Evolutionary conservation across 2,329 filamentous ascomycete species (phyloP).

Genomic region (Alternaria arbusti): DNA sequence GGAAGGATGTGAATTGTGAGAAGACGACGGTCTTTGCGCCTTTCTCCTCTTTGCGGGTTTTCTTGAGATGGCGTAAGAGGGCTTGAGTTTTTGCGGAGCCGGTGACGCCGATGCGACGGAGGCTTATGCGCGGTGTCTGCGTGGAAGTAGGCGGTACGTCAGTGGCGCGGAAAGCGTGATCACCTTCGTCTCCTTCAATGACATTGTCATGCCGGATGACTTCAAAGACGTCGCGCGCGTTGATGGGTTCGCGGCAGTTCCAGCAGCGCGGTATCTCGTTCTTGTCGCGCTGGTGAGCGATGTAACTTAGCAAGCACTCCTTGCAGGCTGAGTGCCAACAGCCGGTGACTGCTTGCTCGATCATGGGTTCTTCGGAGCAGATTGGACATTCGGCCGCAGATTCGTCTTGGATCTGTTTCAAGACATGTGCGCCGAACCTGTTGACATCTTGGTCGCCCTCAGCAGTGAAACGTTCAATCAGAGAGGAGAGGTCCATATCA

Average conservation of each 20-base stretch:
- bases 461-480: constrained; percentile 84
- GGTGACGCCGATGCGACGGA: constrained; percentile 66
- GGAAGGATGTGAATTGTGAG: constrained; percentile 95
- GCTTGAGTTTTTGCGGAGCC: constrained; percentile 90
- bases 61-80: constrained; percentile 76
- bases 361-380: constrained; percentile 94
- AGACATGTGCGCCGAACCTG: constrained; percentile 82
- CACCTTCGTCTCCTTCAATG: constrained; percentile 40
- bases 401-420: constrained; percentile 91
- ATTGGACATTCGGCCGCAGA: constrained; percentile 90
- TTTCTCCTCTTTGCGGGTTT: constrained; percentile 69
- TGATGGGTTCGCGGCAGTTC: constrained; percentile 85
- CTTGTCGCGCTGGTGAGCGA: constrained; percentile 82
- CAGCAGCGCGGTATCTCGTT: constrained; percentile 82
- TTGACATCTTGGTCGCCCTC: constrained; percentile 66
- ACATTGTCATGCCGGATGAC: constrained; percentile 80
- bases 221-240: constrained; percentile 85
- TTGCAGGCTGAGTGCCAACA: constrained; percentile 99
- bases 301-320: constrained; percentile 87
- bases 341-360: constrained; percentile 89
- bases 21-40: constrained; percentile 89
- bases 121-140: constrained; percentile 60
- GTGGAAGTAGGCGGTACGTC: constrained; percentile 34
- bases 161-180: constrained; percentile 43
- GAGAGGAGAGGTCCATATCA: constrained; percentile 90